Evolutionary conservation across 805 yeast genomes (phyloP), one percentile per base, ranked within the genome.

Genomic region (Nakazawaea laoshanensis): DNA sequence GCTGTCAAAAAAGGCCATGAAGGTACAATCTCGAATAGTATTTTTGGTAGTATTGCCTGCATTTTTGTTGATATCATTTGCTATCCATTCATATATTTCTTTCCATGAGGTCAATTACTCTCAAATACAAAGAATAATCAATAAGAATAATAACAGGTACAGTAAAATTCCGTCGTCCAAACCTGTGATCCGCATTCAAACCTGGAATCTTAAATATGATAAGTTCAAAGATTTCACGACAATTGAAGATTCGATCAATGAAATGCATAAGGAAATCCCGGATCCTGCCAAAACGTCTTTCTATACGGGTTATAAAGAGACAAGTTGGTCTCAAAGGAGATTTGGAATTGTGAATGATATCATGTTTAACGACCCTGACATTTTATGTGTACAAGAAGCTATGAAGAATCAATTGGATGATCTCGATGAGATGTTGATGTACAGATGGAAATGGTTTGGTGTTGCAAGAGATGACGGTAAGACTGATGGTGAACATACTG

Each of bases 391-490:
- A 7, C 74, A 72, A 41, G 77, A 72, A 43, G 74, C 58, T 8
- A 42, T 65, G 24, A 48, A 59, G 29, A 52, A 63, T 32, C 78
- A 70, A 45, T 53, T 74, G 13, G 45, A 47, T 12, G 76, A 71
- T 34, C 44, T 74, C 5, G 43, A 59, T 35, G 43, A 43, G 19
- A 45, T 54, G 6, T 45, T 66, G 13, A 42, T 42, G 2, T 46
- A 47, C 39, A 52, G 52, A 4, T 74, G 73, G 68, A 44, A 53
- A 3, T 74, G 72, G 30, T 61, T 62, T 24, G 39, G 39, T 11
- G 30, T 23, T 3, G 77, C 77, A 1, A 54, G 79, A 44, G 69
- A 62, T 32, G 77, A 73, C 44, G 79, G 79, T 7, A 45, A 45
- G 8, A 48, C 48, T 12, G 49, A 45, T 4, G 77, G 79, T 10